Evolutionary conservation across 169 alveolate genomes (phyloP), one percentile per base, ranked within the genome.

Genomic region (Plasmodium blacklocki): DNA sequence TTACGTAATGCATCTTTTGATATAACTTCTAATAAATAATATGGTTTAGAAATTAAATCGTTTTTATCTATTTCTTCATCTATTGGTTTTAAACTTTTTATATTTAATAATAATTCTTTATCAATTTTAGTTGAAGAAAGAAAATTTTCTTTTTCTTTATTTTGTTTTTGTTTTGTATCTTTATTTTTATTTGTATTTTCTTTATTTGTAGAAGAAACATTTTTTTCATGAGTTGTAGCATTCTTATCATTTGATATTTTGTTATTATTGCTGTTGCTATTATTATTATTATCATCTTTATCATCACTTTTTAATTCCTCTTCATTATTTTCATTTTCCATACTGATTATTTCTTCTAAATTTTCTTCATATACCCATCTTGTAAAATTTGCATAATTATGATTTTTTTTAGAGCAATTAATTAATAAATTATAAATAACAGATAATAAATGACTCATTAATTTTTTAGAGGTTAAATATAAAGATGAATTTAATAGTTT

Each of bases 391-490:
- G 74, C 71, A 68, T 68, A 83, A 12, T 54, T 58, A 63, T 68
- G 52, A 26, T 21, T 18, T 49, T 83, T 67, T 43, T 83, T 68
- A 12, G 74, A 74, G 63, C 85, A 83, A 54, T 83, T 83, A 8
- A 83, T 32, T 29, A 83, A 73, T n/a, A 93, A 50, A 50, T 93
- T 88, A 45, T 88, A 93, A 49, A 93, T 93, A 32, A 92, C 93
- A 54, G 93, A 92, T 60, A 93, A 72, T 19, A 93, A 88, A 56
- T 93, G 96, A 62, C 91, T 88, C 95, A 93, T 93, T 62, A 89
- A 73, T 73, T 93, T 93, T 73, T 91, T 88, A 11, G 95, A 90
- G n/a, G 96, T 92, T 73, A 92, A 94, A 78, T 92, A 93, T 71
- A 93, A 26, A 19, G 88, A 88, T 12, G 96, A 92, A 18, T 94